A percentile compares a stretch with the other conserved stretches of the same genome.
These are phyloP conservation scores for Fusarium setosum DNA, from an alignment of 2,329 filamentous ascomycete genomes.

Conservation along the genomic window DNA sequence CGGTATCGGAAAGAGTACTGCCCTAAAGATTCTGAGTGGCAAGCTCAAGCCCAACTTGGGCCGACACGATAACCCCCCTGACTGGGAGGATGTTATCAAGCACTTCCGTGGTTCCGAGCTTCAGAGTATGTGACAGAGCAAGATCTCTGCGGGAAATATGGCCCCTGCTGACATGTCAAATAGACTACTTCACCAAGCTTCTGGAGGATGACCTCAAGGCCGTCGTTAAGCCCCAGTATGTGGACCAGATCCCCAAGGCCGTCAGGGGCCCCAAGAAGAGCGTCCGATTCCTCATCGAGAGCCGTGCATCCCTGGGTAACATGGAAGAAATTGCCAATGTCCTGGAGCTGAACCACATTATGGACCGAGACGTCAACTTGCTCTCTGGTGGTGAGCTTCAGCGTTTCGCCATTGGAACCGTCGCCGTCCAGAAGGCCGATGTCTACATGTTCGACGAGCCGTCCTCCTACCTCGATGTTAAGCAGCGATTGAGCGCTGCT, in stretches of 20 bases:
- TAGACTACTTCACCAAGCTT: conserved; percentile 97
- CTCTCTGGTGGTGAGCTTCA: conserved; percentile 98
- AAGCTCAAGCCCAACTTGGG: conserved; percentile 99
- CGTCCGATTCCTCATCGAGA: conserved; percentile 82
- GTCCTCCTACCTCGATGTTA: conserved; percentile 98
- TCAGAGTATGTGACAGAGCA: conserved; percentile 76
- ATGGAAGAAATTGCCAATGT: conserved; percentile 83
- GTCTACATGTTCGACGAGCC: conserved; percentile 99
- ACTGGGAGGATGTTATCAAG: conserved; percentile 99
- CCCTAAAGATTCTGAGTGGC: conserved; percentile 96
- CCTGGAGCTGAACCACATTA: conserved; percentile 88
- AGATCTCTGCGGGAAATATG: background rate
- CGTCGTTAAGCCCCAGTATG: conserved; percentile 98
- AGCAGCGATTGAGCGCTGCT: conserved; percentile 94
- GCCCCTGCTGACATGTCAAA: background rate
- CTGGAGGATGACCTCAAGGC: conserved; percentile 97
- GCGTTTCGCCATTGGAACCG: conserved; percentile 95
- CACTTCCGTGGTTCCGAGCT: conserved; percentile 98
- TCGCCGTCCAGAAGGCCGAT: conserved; percentile 95
- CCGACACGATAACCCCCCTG: conserved; percentile 93
- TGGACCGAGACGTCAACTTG: conserved; percentile 88
- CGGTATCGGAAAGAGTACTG: conserved; percentile 99
- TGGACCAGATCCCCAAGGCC: conserved; percentile 96
- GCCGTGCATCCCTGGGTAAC: conserved; percentile 81
- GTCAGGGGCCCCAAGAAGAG: conserved; percentile 84